Evolutionary conservation across 352 stramenopile genomes (phyloP).

Genomic region (Globisporangium paddicum): DNA sequence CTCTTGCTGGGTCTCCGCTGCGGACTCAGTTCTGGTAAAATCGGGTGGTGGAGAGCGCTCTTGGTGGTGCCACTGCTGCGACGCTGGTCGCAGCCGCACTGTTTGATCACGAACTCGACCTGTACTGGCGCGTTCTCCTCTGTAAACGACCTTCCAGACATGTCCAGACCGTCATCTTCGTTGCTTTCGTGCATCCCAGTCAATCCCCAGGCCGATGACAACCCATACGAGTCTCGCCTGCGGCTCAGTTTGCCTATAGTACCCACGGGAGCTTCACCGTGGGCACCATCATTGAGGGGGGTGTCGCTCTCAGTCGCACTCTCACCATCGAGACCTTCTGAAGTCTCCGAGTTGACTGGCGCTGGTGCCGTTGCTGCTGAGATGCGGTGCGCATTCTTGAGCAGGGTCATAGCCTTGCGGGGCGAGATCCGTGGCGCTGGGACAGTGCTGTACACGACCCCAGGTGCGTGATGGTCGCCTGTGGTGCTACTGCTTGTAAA

Average conservation of each 20-base stretch:
- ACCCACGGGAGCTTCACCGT: neutral
- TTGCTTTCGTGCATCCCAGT: neutral
- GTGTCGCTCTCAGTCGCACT: neutral
- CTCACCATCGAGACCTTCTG: neutral
- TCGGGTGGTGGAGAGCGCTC: neutral
- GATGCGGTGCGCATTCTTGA: conserved; percentile 22
- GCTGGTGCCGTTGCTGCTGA: neutral
- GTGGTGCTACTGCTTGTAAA: neutral
- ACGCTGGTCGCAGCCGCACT: neutral
- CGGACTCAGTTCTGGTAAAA: conserved; percentile 9
- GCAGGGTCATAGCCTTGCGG: conserved; percentile 27
- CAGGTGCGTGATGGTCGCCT: conserved; percentile 13
- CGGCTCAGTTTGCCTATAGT: neutral
- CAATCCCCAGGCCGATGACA: neutral
- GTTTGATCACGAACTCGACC: conserved; percentile 14
- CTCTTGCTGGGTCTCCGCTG: neutral
- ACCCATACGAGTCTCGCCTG: neutral
- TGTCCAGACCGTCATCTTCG: neutral
- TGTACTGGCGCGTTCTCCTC: conserved; percentile 10
- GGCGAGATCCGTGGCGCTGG: conserved; percentile 19
- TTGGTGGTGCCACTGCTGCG: neutral
- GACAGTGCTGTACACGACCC: conserved; percentile 20
- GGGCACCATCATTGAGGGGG: neutral
- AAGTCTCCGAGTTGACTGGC: neutral
- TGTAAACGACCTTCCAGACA: neutral